These are phyloP conservation scores for Yamadazyma diospyri DNA, from an alignment of 1,139 yeast species.

Conservation along the genomic window DNA sequence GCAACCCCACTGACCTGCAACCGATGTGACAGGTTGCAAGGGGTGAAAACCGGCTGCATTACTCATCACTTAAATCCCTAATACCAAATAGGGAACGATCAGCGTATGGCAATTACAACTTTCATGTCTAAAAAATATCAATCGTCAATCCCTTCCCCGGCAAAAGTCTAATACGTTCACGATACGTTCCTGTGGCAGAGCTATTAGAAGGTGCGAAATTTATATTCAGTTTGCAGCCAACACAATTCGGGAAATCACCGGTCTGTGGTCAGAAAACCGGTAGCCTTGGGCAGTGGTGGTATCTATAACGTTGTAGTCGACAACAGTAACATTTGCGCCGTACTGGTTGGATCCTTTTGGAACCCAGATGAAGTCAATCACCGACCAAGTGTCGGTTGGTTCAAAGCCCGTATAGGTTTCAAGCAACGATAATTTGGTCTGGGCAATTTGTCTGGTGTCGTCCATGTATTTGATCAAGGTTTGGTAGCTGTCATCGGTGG, in stretches of 20 bases:
- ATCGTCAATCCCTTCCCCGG: too few species aligned
- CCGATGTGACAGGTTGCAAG: too few species aligned
- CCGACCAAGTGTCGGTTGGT: conserved; percentile 19
- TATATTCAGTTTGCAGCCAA: conserved; percentile 2
- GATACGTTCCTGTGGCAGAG: too few species aligned
- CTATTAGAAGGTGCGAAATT: conserved; percentile 1
- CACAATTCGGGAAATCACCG: conserved; percentile 26
- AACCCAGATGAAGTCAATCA: conserved; percentile 31
- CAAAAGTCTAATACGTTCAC: too few species aligned
- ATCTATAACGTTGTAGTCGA: conserved; percentile 36
- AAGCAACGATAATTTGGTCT: conserved; percentile 19
- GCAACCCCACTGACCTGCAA: too few species aligned
- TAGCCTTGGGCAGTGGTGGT: conserved; percentile 19
- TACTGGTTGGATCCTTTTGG: conserved; percentile 13
- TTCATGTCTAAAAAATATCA: too few species aligned
- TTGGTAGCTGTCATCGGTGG: conserved; percentile 15
- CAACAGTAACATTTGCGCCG: conserved; percentile 14
- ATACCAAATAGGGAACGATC: too few species aligned
- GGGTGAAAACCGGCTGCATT: too few species aligned
- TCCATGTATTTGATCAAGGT: conserved; percentile 24
- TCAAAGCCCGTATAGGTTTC: conserved; percentile 42
- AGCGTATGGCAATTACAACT: too few species aligned
- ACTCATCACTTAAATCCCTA: too few species aligned
- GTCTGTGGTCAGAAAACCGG: conserved; percentile 45
- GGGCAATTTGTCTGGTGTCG: conserved; percentile 21